phyloP scores from a whole-genome alignment of 2,329 filamentous ascomycete species.

The Emmonsia crescens region DNA sequence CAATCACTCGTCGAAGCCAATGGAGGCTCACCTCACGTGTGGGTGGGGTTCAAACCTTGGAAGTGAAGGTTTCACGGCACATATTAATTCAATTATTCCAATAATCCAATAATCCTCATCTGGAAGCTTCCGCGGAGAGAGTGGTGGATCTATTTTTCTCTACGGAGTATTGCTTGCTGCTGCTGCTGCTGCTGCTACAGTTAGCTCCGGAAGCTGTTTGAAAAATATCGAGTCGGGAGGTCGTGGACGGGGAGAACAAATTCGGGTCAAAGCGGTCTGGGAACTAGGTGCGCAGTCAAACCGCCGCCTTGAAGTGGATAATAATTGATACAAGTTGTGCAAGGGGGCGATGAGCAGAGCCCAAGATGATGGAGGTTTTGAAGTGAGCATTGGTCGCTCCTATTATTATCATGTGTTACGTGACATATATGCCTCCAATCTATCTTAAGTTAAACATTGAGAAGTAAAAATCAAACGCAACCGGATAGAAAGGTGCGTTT shows the following conservation, averaged over 20 bases:
- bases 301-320: background rate
- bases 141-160: background rate
- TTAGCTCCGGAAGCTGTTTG: background rate
- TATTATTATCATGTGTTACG: background rate
- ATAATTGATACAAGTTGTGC: background rate
- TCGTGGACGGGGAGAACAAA: background rate
- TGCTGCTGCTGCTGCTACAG: background rate
- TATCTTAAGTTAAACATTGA: background rate
- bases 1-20: background rate
- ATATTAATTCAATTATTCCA: background rate
- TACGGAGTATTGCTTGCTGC: background rate
- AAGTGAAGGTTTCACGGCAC: background rate
- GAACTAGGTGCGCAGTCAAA: background rate
- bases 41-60: background rate
- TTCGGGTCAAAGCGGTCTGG: background rate
- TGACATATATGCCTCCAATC: background rate
- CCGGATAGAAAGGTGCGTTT: background rate
- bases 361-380: background rate
- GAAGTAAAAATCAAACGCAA: background rate
- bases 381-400: background rate
- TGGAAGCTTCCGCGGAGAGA: background rate
- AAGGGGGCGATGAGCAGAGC: background rate
- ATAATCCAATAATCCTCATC: background rate
- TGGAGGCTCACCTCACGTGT: background rate
- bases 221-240: background rate